A percentile compares a stretch with the other conserved stretches of the same genome.
phyloP scores from a whole-genome alignment of 2,329 filamentous ascomycete species.

The Parastagonospora nodorum region DNA sequence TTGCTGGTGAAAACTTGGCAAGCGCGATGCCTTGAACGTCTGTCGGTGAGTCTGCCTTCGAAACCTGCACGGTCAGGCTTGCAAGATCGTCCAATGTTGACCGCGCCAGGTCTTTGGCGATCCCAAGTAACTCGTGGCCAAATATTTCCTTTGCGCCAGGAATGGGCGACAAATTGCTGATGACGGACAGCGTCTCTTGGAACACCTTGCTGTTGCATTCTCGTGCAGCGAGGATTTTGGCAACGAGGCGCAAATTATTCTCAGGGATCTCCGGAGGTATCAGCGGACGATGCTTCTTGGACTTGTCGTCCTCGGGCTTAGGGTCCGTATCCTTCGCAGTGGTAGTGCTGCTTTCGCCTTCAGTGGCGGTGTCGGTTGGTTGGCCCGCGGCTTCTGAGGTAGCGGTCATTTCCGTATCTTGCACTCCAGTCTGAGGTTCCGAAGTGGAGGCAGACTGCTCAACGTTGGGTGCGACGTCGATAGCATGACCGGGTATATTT shows the following conservation, averaged over 20 bases:
- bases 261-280: slow-evolving; percentile 85
- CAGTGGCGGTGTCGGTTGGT: slow-evolving; percentile 14
- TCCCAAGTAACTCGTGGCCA: slow-evolving; percentile 87
- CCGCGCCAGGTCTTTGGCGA: slow-evolving; percentile 82
- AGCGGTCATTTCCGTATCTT: slow-evolving; percentile 44
- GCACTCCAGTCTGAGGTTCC: slow-evolving; percentile 11
- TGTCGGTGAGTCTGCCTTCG: slow-evolving; percentile 83
- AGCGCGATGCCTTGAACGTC: slow-evolving; percentile 95
- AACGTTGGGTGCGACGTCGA: slow-evolving; percentile 20
- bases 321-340: slow-evolving; percentile 43
- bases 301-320: slow-evolving; percentile 30
- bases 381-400: slow-evolving; percentile 43
- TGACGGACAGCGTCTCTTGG: slow-evolving; percentile 95
- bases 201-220: slow-evolving; percentile 98
- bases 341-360: slow-evolving; percentile 20
- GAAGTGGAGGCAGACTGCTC: slow-evolving; percentile 10
- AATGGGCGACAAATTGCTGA: slow-evolving; percentile 95
- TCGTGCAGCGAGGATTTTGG: slow-evolving; percentile 92
- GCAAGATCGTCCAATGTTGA: slow-evolving; percentile 84
- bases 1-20: slow-evolving; percentile 92
- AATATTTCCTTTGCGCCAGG: slow-evolving; percentile 88
- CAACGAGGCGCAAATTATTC: slow-evolving; percentile 88
- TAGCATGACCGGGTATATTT: slow-evolving; percentile 25
- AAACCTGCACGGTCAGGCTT: slow-evolving; percentile 83
- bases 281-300: slow-evolving; percentile 66